Evolutionary conservation across 2,329 filamentous ascomycete species (phyloP).

Genomic region (Aspergillus sp.): DNA sequence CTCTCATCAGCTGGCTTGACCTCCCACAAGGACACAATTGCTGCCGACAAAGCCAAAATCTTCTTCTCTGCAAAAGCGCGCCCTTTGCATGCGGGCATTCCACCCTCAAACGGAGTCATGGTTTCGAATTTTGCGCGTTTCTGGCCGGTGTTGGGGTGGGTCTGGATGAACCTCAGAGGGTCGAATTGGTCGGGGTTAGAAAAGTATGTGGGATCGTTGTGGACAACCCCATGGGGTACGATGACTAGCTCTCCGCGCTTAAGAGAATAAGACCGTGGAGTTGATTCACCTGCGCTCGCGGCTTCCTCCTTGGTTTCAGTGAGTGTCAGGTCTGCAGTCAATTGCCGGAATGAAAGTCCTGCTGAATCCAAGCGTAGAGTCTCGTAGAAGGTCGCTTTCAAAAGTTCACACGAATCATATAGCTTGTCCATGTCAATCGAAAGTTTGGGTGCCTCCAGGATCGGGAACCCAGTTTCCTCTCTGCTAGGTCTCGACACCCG

Average conservation of each 20-base stretch:
- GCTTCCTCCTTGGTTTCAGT: conserved; percentile 42
- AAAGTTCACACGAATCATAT: conserved; percentile 44
- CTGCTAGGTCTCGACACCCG: conserved; percentile 37
- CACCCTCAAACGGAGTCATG: conserved; percentile 52
- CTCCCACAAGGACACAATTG: conserved; percentile 57
- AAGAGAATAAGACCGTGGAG: conserved; percentile 41
- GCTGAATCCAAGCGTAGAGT: conserved; percentile 46
- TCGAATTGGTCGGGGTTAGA: conserved; percentile 44
- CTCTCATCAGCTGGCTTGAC: conserved; percentile 48
- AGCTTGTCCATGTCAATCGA: conserved; percentile 43
- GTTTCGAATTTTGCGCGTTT: conserved; percentile 40
- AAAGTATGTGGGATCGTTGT: conserved; percentile 43
- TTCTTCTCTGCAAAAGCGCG: conserved; percentile 52
- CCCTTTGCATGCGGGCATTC: conserved; percentile 51
- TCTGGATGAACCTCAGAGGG: conserved; percentile 49
- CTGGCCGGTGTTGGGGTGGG: conserved; percentile 34
- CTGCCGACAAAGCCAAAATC: conserved; percentile 52
- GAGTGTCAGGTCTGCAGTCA: conserved; percentile 40
- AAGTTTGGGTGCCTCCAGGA: conserved; percentile 45
- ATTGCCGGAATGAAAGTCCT: conserved; percentile 43
- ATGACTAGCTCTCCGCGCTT: conserved; percentile 44
- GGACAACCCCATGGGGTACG: conserved; percentile 46
- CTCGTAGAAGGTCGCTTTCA: conserved; percentile 50
- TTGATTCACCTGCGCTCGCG: conserved; percentile 20
- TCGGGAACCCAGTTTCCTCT: conserved; percentile 40